A percentile compares a stretch with the other conserved stretches of the same genome.
These are phyloP conservation scores for Ganoderma boninense DNA, from an alignment of 1,284 basidiomycete species.

Conservation along the genomic window DNA sequence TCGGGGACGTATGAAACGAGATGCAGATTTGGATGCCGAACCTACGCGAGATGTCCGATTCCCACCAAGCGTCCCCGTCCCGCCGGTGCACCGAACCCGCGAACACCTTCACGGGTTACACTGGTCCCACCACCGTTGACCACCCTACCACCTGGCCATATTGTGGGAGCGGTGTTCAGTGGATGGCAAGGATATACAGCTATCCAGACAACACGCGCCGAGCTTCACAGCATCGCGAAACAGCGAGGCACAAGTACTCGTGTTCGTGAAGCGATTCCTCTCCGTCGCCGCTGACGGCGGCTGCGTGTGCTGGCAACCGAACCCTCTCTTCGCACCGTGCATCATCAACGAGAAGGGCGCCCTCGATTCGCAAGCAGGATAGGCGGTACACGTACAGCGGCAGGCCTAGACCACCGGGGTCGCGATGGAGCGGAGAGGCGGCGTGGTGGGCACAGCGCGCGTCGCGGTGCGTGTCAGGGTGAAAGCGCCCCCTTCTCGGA, in stretches of 20 bases:
- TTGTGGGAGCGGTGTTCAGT: slow-evolving; percentile 2
- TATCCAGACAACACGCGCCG: background rate
- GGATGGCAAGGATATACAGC: slow-evolving; percentile 8
- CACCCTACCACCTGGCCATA: background rate
- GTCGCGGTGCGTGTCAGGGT: background rate
- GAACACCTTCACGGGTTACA: slow-evolving; percentile 6
- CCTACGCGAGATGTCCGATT: slow-evolving; percentile 26
- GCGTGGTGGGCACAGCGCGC: slow-evolving; percentile 22
- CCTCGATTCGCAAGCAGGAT: slow-evolving; percentile 25
- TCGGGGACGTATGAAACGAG: slow-evolving; percentile 34
- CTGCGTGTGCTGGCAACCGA: slow-evolving; percentile 9
- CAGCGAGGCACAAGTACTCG: slow-evolving; percentile 13
- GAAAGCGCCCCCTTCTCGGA: slow-evolving; percentile 22
- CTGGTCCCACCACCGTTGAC: background rate
- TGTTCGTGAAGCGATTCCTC: slow-evolving; percentile 17
- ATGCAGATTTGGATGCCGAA: slow-evolving; percentile 33
- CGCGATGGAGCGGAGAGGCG: slow-evolving; percentile 23
- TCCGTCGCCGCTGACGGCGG: slow-evolving; percentile 1
- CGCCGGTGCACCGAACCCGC: slow-evolving; percentile 21
- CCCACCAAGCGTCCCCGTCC: slow-evolving; percentile 10
- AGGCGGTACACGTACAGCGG: slow-evolving; percentile 31
- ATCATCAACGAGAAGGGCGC: slow-evolving; percentile 10
- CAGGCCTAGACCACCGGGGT: slow-evolving; percentile 28
- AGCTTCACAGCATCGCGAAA: slow-evolving; percentile 16
- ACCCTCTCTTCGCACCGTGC: slow-evolving; percentile 8